Conservation (phyloP, 2,329 filamentous ascomycete genomes). For the Fusarium multiceps region DNA sequence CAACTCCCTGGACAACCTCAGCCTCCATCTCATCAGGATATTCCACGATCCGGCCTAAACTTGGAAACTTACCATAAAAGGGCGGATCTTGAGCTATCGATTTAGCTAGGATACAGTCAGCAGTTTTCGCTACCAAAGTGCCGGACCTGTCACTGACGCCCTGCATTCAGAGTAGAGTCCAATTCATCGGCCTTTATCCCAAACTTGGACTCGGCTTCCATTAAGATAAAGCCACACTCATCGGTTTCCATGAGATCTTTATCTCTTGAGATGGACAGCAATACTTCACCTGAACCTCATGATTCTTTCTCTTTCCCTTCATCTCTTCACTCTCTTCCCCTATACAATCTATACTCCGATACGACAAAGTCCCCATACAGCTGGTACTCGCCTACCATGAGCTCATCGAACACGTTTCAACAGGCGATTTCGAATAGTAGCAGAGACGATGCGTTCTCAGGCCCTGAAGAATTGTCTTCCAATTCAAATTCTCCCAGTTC, state of each 20-base stretch:
- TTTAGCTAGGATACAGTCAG: slow-evolving; percentile 26
- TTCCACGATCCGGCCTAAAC: neutral
- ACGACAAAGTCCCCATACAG: slow-evolving; percentile 15
- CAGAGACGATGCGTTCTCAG: slow-evolving; percentile 33
- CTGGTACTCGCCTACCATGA: slow-evolving; percentile 38
- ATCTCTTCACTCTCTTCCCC: slow-evolving; percentile 22
- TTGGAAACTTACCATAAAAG: neutral
- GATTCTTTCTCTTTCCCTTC: slow-evolving; percentile 21
- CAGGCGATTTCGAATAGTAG: neutral
- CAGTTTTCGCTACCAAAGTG: slow-evolving; percentile 11
- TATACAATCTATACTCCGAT: slow-evolving; percentile 35
- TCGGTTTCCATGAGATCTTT: slow-evolving; percentile 21
- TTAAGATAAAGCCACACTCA: neutral
- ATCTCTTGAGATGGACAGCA: slow-evolving; percentile 18
- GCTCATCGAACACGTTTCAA: slow-evolving; percentile 16
- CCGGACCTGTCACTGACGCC: slow-evolving; percentile 10
- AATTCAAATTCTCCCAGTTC: slow-evolving; percentile 45
- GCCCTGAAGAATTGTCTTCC: slow-evolving; percentile 31
- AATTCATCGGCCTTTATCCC: slow-evolving; percentile 6
- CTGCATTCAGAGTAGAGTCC: neutral
- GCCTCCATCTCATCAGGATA: neutral
- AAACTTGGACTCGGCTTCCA: neutral
- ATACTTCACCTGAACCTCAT: slow-evolving; percentile 17
- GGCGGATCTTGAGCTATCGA: slow-evolving; percentile 8
- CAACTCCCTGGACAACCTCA: neutral